A percentile compares a stretch with the other conserved stretches of the same genome.
Conservation (phyloP, 2,329 filamentous ascomycete genomes). For the Ophiostoma ulmi region DNA sequence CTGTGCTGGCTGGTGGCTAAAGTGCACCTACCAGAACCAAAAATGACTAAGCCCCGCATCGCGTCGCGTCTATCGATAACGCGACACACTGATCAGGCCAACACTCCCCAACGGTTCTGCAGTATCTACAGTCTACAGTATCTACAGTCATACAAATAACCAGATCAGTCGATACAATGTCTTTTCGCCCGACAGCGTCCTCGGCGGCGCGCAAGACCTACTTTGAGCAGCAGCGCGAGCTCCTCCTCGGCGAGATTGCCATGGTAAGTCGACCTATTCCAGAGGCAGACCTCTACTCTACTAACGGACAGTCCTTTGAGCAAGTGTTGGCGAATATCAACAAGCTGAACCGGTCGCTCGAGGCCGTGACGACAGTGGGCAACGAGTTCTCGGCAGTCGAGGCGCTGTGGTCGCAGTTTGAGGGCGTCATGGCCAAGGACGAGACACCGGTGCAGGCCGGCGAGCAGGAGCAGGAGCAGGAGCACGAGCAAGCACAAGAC, state of each 20-base stretch:
- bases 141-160: not conserved
- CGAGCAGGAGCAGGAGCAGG: not conserved
- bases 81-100: not conserved
- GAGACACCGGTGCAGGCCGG: constrained; percentile 30
- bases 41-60: constrained; percentile 12
- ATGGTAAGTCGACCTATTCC: constrained; percentile 43
- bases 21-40: no score
- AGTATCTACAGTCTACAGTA: no score
- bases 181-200: constrained; percentile 33
- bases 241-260: constrained; percentile 67
- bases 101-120: not conserved
- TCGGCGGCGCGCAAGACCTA: constrained; percentile 50
- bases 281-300: not conserved
- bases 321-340: constrained; percentile 94
- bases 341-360: constrained; percentile 84
- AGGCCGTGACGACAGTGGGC: constrained; percentile 87
- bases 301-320: constrained; percentile 59
- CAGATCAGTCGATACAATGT: not conserved
- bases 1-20: not conserved
- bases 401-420: constrained; percentile 94
- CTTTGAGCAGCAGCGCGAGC: constrained; percentile 71
- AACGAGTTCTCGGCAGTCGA: constrained; percentile 98
- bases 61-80: constrained; percentile 9
- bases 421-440: constrained; percentile 81
- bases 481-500: constrained; percentile 5